Evolutionary conservation across 352 stramenopile genomes (phyloP).

Genomic region (Phytophthora foliorum): DNA sequence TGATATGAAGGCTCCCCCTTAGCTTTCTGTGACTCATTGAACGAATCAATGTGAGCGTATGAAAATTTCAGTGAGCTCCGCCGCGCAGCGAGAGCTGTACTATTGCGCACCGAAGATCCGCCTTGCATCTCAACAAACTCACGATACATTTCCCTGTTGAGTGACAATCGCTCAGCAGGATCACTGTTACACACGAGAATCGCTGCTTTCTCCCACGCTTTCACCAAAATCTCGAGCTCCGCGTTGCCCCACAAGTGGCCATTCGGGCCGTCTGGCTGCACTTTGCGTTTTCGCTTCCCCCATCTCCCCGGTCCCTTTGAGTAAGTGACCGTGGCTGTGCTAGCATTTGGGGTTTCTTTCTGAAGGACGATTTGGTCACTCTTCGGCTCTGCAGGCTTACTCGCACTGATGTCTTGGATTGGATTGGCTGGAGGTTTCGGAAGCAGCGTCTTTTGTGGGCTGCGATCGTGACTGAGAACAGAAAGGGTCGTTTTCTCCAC

Average conservation of each 20-base stretch:
- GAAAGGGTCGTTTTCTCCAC: background rate
- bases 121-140: slow-evolving; percentile 48
- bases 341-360: background rate
- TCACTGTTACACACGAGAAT: slow-evolving; percentile 35
- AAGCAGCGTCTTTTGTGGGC: background rate
- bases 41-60: slow-evolving; percentile 40
- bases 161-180: slow-evolving; percentile 28
- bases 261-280: slow-evolving; percentile 31
- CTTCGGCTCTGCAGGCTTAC: slow-evolving; percentile 6
- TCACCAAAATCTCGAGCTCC: slow-evolving; percentile 41
- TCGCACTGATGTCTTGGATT: background rate
- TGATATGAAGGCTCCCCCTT: slow-evolving; percentile 41
- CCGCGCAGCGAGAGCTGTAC: slow-evolving; percentile 39
- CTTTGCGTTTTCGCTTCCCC: slow-evolving; percentile 35
- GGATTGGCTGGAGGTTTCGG: background rate
- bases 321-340: background rate
- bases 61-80: slow-evolving; percentile 55
- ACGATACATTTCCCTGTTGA: slow-evolving; percentile 50
- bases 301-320: slow-evolving; percentile 1
- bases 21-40: slow-evolving; percentile 43
- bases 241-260: slow-evolving; percentile 43
- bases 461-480: background rate
- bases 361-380: background rate
- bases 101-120: slow-evolving; percentile 44
- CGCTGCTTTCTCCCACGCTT: slow-evolving; percentile 52